A percentile compares a stretch with the other conserved stretches of the same genome.
Conservation (phyloP, 1,284 basidiomycete genomes). For the Ceratobasidium sp. region DNA sequence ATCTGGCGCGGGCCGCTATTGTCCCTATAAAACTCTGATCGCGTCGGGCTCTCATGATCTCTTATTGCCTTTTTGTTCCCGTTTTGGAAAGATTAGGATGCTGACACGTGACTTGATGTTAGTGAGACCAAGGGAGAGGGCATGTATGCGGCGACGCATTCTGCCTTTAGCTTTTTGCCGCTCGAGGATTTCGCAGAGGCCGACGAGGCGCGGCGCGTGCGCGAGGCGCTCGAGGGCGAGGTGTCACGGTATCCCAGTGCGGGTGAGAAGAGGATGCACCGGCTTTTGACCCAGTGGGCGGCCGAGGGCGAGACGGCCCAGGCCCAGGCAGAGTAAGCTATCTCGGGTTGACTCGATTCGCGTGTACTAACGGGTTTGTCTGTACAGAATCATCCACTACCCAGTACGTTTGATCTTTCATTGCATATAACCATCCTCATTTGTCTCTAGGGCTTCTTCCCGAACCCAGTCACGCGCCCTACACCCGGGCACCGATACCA, state of each 20-base stretch:
- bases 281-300: conserved; percentile 26
- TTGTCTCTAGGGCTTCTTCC: conserved; percentile 34
- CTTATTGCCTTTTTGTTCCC: neutral
- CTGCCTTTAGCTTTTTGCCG: conserved; percentile 45
- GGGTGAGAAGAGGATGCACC: conserved; percentile 24
- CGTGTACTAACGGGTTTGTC: neutral
- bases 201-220: conserved; percentile 24
- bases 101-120: conserved; percentile 34
- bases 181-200: conserved; percentile 40
- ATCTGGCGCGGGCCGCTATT: conserved; percentile 13
- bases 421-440: neutral
- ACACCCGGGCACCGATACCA: conserved; percentile 49
- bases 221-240: conserved; percentile 16
- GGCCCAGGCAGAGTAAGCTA: conserved; percentile 29
- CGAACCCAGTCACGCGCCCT: conserved; percentile 49
- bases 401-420: neutral
- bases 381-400: conserved; percentile 34
- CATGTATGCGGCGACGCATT: conserved; percentile 45
- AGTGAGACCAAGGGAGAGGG: conserved; percentile 45
- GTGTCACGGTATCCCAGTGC: conserved; percentile 14
- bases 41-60: conserved; percentile 27
- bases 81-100: neutral
- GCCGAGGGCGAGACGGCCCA: conserved; percentile 12
- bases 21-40: conserved; percentile 8
- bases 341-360: neutral